Base-by-base conservation (phyloP, 768 basidiomycete genomes). In the Hebeloma cylindrosporum region DNA sequence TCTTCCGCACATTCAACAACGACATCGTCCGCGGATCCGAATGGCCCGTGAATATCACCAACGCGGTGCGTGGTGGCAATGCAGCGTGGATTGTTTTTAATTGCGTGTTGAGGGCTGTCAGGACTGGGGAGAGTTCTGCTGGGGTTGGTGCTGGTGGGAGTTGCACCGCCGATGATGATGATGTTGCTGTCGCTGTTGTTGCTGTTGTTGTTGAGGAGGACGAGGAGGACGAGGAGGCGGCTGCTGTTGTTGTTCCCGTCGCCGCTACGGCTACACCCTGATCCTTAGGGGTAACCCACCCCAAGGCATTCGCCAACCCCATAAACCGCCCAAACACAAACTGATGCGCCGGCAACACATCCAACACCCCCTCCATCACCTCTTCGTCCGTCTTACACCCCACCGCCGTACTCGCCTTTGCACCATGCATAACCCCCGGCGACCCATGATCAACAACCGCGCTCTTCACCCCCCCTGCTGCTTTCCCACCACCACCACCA, bases 401-500 rank as follows among this genome's bases (percentile, higher is more conserved):
- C 18, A 93, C 66, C 14, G 79, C 74, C 3, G 88, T 90, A 6
- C 75, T 87, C 13, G 89, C 88, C 63, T 90, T 93, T 38, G 80
- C 72, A 7, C 89, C 90, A 52, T 93, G 89, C 88, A 91, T 92
- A 18, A 81, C 79, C 3, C 71, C 68, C 0, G 91, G 88, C 57
- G 88, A 89, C 7, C 92, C 90, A 51, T 88, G 85, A 57, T 97
- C 92, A 36, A 93, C 83, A 1, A 93, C 84, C 0, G 85, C 88
- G 3, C 76, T 69, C 43, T 72, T 71, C 10, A 83, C 61, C 37
- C 68, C 64, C 42, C 77, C 70, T 38, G 60, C 59, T 2, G 59
- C 69, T 2, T 70, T 73, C 9, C 56, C 67, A 13, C 22, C 65
- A 58, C 32, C 60, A 45, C 34, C 60, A 52, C 39, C 68, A 60